Base-by-base conservation (phyloP, 768 basidiomycete species). In the Lepiota subincarnata region DNA sequence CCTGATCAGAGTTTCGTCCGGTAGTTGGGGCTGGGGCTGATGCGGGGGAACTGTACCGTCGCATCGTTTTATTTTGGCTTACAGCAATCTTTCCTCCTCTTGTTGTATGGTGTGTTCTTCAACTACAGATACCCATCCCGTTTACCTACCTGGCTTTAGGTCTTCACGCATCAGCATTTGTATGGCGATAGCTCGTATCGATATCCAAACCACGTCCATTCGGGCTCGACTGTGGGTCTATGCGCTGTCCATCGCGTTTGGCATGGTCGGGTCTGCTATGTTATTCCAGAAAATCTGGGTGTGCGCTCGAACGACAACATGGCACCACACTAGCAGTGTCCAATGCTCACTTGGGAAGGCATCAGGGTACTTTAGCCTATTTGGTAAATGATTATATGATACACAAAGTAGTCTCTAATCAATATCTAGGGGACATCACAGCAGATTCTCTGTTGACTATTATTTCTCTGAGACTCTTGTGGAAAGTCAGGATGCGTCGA, bases 141-240 rank as follows among this genome's bases (percentile, higher is more conserved):
- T 10, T 36, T 6, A 24, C 16, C 34, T 6, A 26, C 8, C 31
- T 11, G 31, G 31, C 31, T 1, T 11, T 26, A 53, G 51, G 51
- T 24, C 20, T 16, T 20, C 51, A 10, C 42, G 51, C 12, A 53
- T 53, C 4, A 53, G 51, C 22, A 53, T 53, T 14, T 53, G 51
- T 22, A 12, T 53, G 6, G 37, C 42, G 14, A 53, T 53, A 18
- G 41, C 51, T 13, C 41, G 43, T 26, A 44, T 53, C 11, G 51
- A 53, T 12, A 37, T 53, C 20, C 51, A 45, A 11, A 12, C 26
- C 12, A 44, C 43, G 16, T 10, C 31, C 24, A n/a, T 38, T 16
- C 51, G 51, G 10, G 43, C 45, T 19, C 51, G 42, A 12, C 12
- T 37, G 14, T 37, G 41, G 41, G 31, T 38, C 4, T 53, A 53